Conservation (phyloP, 2,329 filamentous ascomycete species). For the Cercospora beticola region DNA sequence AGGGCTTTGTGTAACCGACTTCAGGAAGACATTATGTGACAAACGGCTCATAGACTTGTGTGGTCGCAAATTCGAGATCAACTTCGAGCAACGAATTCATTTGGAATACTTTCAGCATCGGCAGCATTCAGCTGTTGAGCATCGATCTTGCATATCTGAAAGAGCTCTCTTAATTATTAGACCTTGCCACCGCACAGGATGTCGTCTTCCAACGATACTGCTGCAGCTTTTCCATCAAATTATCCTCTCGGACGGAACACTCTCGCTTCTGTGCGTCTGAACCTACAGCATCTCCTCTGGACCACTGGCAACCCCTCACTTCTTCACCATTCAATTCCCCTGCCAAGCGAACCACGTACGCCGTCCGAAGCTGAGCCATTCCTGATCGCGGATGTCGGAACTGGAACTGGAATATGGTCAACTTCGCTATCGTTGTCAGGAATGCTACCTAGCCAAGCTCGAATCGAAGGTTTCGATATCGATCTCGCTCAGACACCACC, state of each 20-base stretch:
- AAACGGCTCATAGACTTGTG: not conserved
- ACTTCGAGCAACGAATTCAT: too few relatives aligned
- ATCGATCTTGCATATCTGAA: not conserved
- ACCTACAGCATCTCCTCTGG: constrained; percentile 38
- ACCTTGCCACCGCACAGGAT: not conserved
- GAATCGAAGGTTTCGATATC: constrained; percentile 31
- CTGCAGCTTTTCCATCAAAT: not conserved
- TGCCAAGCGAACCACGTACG: not conserved
- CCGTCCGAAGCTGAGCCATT: not conserved
- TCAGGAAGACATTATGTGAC: not conserved
- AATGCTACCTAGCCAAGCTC: not conserved
- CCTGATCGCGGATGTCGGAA: constrained; percentile 24
- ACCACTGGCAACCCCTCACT: constrained; percentile 30
- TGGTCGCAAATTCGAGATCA: too few relatives aligned
- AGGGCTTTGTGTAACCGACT: not conserved
- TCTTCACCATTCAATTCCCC: constrained; percentile 33
- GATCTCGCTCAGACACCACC: constrained; percentile 22
- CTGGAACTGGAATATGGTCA: constrained; percentile 28
- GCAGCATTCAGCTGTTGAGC: too few relatives aligned
- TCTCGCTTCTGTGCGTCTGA: constrained; percentile 26
- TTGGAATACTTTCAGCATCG: too few relatives aligned
- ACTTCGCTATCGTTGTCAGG: constrained; percentile 2
- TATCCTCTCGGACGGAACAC: constrained; percentile 25
- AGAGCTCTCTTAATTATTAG: not conserved
- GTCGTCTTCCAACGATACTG: not conserved